A percentile compares a stretch with the other conserved stretches of the same genome.
Evolutionary conservation across 345 rosid genomes (phyloP).

Genomic region (Mallotus nudiflorus): DNA sequence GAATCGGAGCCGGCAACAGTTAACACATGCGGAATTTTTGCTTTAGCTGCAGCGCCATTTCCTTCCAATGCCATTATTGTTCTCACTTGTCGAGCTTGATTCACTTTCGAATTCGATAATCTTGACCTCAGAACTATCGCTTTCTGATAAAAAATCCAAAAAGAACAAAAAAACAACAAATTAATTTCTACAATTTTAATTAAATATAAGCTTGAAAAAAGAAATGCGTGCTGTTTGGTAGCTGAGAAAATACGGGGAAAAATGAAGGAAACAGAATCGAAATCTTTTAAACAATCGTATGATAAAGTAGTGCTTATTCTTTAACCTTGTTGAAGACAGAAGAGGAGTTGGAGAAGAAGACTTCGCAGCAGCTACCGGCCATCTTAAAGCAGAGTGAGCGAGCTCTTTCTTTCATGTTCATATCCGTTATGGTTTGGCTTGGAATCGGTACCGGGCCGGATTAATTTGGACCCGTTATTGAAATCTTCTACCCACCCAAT

Average conservation of each 20-base stretch:
- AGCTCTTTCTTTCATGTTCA: no score
- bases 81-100: slow-evolving; percentile 7
- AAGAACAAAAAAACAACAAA: no score
- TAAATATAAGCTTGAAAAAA: background rate
- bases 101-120: slow-evolving; percentile 2
- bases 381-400: background rate
- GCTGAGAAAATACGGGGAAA: background rate
- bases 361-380: slow-evolving; percentile 10
- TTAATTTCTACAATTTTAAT: no score
- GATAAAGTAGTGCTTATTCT: no score
- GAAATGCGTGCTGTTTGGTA: background rate
- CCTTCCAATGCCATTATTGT: slow-evolving; percentile 26
- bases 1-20: slow-evolving; percentile 95
- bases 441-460: background rate
- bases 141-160: background rate
- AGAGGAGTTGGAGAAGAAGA: slow-evolving; percentile 7
- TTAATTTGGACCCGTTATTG: background rate
- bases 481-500: background rate
- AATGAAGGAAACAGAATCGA: background rate
- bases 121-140: background rate
- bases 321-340: slow-evolving; percentile 7
- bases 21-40: slow-evolving; percentile 64
- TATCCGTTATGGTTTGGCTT: background rate
- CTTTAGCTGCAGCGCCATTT: slow-evolving; percentile 14
- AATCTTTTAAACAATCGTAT: background rate